Evolutionary conservation across 176 grass and related monocot genomes (phyloP).

Genomic region (Aegilops longissima): DNA sequence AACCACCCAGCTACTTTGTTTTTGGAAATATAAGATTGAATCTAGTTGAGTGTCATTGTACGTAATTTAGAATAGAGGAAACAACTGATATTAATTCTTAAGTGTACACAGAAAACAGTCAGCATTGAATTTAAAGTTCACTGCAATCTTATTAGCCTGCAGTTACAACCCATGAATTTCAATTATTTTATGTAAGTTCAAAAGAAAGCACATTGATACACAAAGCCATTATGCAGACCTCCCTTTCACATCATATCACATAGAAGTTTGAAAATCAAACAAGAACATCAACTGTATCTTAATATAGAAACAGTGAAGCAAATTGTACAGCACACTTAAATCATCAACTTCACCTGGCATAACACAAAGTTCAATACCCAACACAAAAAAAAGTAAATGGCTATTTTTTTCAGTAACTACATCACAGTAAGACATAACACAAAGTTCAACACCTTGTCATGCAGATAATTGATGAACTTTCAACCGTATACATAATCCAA

Average conservation of each 20-base stretch:
- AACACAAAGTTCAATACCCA: constrained; percentile 8
- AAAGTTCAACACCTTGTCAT: constrained; percentile 6
- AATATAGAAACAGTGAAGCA: background rate
- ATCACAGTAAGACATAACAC: background rate
- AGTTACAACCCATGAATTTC: background rate
- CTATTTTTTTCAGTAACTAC: background rate
- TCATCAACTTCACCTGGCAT: background rate
- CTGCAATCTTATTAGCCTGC: background rate
- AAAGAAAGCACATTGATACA: background rate
- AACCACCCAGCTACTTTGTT: background rate
- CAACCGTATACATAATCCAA: background rate
- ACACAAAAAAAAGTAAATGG: background rate
- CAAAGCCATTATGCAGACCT: background rate
- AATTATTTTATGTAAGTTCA: background rate
- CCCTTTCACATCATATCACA: background rate
- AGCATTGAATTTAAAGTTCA: background rate
- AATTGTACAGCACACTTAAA: background rate
- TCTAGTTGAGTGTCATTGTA: constrained; percentile 4
- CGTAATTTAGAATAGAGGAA: background rate
- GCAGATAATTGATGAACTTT: background rate
- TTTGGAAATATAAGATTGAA: background rate
- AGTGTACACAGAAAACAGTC: background rate
- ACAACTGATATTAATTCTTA: background rate
- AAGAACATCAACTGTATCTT: background rate
- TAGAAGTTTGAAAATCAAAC: constrained; percentile 5